Evolutionary conservation across 345 rosid species (phyloP).

Genomic region (Mallotus nudiflorus): DNA sequence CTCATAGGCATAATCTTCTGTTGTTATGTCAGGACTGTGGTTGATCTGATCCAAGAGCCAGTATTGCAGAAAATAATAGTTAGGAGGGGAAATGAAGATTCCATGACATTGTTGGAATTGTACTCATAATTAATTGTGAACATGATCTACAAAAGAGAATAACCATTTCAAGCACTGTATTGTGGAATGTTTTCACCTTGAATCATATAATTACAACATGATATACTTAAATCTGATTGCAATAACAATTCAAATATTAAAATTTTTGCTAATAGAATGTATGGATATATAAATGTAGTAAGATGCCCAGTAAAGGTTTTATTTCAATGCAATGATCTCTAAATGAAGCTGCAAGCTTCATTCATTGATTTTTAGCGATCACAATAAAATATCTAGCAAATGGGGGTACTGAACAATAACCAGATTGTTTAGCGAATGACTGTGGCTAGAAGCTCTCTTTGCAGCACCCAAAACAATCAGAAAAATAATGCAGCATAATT

Average conservation of each 20-base stretch:
- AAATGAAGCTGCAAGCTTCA: background rate
- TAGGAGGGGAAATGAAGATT: background rate
- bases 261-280: too few relatives aligned
- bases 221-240: too few relatives aligned
- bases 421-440: background rate
- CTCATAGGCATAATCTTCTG: slow-evolving; percentile 84
- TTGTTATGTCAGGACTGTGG: slow-evolving; percentile 65
- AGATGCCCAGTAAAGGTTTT: background rate
- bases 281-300: too few relatives aligned
- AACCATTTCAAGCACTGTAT: too few relatives aligned
- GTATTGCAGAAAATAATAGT: slow-evolving; percentile 16
- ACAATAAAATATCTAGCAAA: too few relatives aligned
- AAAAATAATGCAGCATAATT: background rate
- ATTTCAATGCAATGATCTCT: background rate
- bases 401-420: too few relatives aligned
- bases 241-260: too few relatives aligned
- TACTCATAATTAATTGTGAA: too few relatives aligned
- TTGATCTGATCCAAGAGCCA: slow-evolving; percentile 59
- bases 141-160: too few relatives aligned
- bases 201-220: background rate
- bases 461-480: slow-evolving; percentile 6
- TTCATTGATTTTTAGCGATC: background rate
- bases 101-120: background rate
- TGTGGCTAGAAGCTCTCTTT: background rate
- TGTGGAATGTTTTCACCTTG: too few relatives aligned